Evolutionary conservation across 1,284 basidiomycete species (phyloP).

Genomic region (Singerocomus inundabilis): DNA sequence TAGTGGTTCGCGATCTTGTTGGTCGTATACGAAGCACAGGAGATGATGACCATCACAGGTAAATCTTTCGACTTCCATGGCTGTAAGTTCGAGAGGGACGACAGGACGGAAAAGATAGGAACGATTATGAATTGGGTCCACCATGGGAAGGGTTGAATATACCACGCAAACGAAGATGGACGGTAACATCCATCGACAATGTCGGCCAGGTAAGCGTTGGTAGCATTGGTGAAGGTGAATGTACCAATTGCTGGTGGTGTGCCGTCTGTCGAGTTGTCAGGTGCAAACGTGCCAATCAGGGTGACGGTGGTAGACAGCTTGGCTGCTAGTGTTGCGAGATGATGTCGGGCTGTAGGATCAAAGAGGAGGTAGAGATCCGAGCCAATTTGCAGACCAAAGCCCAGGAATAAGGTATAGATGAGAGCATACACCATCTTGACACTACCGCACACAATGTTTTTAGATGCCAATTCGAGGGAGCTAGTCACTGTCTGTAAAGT

Average conservation of each 20-base stretch:
- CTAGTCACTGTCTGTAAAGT: constrained; percentile 62
- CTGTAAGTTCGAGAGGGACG: constrained; percentile 76
- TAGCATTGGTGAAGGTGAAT: constrained; percentile 70
- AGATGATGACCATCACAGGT: constrained; percentile 83
- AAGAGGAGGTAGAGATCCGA: constrained; percentile 83
- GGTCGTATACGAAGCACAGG: constrained; percentile 73
- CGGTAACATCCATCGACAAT: constrained; percentile 71
- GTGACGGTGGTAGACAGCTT: constrained; percentile 48
- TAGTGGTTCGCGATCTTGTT: constrained; percentile 82
- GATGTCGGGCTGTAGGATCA: constrained; percentile 57
- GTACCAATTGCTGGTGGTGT: constrained; percentile 59
- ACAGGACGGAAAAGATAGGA: constrained; percentile 74
- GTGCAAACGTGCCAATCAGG: constrained; percentile 64
- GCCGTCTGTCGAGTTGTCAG: constrained; percentile 56
- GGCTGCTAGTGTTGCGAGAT: constrained; percentile 51
- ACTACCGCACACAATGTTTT: constrained; percentile 84
- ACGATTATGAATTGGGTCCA: constrained; percentile 81
- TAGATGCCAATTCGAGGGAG: constrained; percentile 83
- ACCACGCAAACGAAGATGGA: constrained; percentile 67
- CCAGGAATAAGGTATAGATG: constrained; percentile 87
- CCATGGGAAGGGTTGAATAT: constrained; percentile 70
- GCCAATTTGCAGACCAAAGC: constrained; percentile 86
- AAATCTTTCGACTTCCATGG: constrained; percentile 70
- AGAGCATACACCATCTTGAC: constrained; percentile 90
- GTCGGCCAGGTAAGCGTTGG: constrained; percentile 41